Evolutionary conservation across 164 flowering plant species (phyloP), one percentile per base, ranked within the genome.

Genomic region (Houttuynia cordata): DNA sequence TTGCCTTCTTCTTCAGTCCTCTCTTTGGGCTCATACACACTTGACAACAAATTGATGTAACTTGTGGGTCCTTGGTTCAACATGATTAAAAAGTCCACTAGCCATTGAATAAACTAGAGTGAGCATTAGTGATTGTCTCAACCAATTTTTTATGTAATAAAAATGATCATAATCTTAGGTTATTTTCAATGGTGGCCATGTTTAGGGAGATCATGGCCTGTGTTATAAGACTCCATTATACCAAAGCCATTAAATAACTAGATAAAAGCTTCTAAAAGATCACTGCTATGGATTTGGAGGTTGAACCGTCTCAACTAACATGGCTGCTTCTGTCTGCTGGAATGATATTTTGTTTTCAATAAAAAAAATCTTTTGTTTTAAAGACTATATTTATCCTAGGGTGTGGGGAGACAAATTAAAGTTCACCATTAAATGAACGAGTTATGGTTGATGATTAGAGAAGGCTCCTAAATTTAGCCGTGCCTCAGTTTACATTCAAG

Each of bases 271-370:
- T 42, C 8, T 12, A 42, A 1, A 10, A 52, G 55, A 52, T n/a
- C 55, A 17, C 24, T 52, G 22, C 10, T 3, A 42, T 10, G 49
- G 55, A 52, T n/a, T n/a, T 10, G 10, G 55, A 22, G 55, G 21
- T 52, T n/a, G 55, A 7, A 4, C 23, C 17, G 55, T n/a, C 55
- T 8, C 24, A n/a, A 52, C 55, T 22, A 52, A 17, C 30, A 18
- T 61, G 24, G 53, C 42, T 61, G 45, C 42, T 42, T 24, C 18
- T 51, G 56, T n/a, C 41, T 23, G 8, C 24, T 52, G 15, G 15
- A 51, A 18, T 20, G 8, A 51, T 51, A 71, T 56, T 53, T 64
- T 58, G 68, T 57, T 49, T 25, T 56, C n/a, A 42, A 71, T 25
- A 37, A 57, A 18, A 63, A 57, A 17, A 63, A 52, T 45, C 9